Base-by-base conservation (phyloP, 208 protist species). In the Acanthamoeba sp. region DNA sequence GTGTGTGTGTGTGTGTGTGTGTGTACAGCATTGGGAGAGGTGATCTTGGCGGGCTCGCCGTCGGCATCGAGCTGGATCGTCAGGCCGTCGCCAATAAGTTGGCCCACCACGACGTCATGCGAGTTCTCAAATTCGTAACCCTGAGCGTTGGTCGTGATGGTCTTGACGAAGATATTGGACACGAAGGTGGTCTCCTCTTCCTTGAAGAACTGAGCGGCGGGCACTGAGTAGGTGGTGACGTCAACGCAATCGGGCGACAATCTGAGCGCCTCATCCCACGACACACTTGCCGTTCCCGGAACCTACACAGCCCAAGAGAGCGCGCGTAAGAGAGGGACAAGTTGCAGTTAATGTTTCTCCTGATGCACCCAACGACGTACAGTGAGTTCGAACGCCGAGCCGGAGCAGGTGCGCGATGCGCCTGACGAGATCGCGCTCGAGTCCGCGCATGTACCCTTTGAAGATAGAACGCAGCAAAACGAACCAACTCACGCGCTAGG, bases 81-180 rank as follows among this genome's bases (percentile, higher is more conserved):
- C 2, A 87, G 45, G 18, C 78, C 78, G 42, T 87, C 32, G 48
- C 78, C 78, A 14, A 87, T 55, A 9, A 87, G 78, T 38, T 87
- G 78, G 12, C 78, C 78, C 0, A 87, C 29, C 32, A 87, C 78
- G 10, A 87, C 78, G 18, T 38, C 45, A 45, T 87, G 78, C 29
- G 78, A 87, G 34, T 87, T 87, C 78, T 62, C 55, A 22, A 62
- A 62, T 62, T 62, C 27, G 6, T 87, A 87, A 45, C 78, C 78
- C 29, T 87, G 27, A 29, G 78, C 32, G 1, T 62, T 38, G 45
- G 5, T 59, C 3, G 24, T 27, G 27, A 87, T 50, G 29, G 78
- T 36, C 78, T 87, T 87, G 29, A 87, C 78, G 29, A 87, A 87
- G 40, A 87, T 87, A 45, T 87, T 87, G 40, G 78, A 57, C 24